These are phyloP conservation scores for Mycena rebaudengoi DNA, from an alignment of 768 basidiomycete genomes.

Conservation along the genomic window DNA sequence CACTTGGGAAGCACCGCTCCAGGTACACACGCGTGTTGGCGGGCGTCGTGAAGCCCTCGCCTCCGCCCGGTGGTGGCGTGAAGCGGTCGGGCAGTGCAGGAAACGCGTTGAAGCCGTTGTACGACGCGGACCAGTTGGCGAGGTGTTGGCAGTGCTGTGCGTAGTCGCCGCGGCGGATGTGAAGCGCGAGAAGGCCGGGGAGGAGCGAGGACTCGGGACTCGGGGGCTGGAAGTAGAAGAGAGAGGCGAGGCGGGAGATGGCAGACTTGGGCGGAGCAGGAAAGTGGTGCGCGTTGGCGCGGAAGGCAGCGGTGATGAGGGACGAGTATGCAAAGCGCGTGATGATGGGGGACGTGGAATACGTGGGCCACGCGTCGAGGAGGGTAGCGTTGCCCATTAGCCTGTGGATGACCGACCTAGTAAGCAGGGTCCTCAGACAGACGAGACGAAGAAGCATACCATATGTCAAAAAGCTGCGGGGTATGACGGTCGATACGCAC, in stretches of 20 bases:
- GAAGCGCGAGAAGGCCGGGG: slow-evolving; percentile 61
- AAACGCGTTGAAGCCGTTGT: slow-evolving; percentile 61
- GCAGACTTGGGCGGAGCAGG: too few relatives aligned
- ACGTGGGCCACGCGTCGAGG: neutral
- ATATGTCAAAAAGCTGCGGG: neutral
- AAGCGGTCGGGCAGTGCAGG: slow-evolving; percentile 40
- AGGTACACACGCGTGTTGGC: slow-evolving; percentile 27
- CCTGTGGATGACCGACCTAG: neutral
- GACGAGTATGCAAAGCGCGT: neutral
- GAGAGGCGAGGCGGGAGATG: too few relatives aligned
- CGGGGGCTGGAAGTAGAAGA: too few relatives aligned
- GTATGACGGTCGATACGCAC: slow-evolving; percentile 48
- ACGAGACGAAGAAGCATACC: slow-evolving; percentile 6
- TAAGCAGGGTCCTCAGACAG: too few relatives aligned
- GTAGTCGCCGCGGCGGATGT: slow-evolving; percentile 66
- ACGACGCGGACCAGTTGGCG: slow-evolving; percentile 49
- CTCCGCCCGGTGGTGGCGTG: neutral
- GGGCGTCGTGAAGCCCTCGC: neutral
- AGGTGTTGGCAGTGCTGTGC: slow-evolving; percentile 55
- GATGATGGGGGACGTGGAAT: neutral
- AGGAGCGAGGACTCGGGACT: slow-evolving; percentile 33
- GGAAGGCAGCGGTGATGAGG: neutral
- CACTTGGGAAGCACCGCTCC: slow-evolving; percentile 48
- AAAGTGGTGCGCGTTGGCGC: neutral
- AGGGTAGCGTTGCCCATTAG: neutral